Evolutionary conservation across 768 basidiomycete species (phyloP).

Genomic region (Russula abietina): DNA sequence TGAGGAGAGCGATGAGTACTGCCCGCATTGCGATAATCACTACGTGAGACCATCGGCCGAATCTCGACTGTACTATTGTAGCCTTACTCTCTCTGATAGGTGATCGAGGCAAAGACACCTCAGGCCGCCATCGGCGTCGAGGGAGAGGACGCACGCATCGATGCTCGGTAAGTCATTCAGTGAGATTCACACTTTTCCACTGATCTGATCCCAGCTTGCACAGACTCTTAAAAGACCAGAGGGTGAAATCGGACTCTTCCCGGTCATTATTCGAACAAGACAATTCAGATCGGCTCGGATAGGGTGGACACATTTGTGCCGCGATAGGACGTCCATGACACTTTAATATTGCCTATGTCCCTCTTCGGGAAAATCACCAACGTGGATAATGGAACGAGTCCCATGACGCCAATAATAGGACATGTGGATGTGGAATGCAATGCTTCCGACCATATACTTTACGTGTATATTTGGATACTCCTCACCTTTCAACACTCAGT

Average conservation of each 20-base stretch:
- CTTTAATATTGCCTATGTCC: too few species aligned
- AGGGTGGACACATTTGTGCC: too few species aligned
- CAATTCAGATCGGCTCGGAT: conserved; percentile 40
- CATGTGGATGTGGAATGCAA: too few species aligned
- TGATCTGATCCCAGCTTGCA: not conserved
- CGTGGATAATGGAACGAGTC: not conserved
- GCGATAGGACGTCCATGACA: not conserved
- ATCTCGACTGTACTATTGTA: not conserved
- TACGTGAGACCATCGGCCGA: conserved; percentile 53
- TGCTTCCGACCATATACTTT: too few species aligned
- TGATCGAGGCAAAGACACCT: conserved; percentile 88
- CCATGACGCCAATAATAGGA: not conserved
- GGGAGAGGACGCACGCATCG: conserved; percentile 79
- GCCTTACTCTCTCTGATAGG: conserved; percentile 40
- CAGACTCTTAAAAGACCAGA: conserved; percentile 85
- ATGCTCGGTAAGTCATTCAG: conserved; percentile 59
- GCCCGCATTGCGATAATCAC: conserved; percentile 97
- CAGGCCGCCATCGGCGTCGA: conserved; percentile 81
- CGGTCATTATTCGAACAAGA: conserved; percentile 12
- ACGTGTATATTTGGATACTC: too few species aligned
- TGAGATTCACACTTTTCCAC: not conserved
- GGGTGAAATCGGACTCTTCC: conserved; percentile 48
- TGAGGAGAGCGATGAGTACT: conserved; percentile 97
- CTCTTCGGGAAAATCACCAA: not conserved
- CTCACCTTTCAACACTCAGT: too few species aligned